Evolutionary conservation across 305 asterid species (phyloP).

Genomic region (Nicotiana rustica): DNA sequence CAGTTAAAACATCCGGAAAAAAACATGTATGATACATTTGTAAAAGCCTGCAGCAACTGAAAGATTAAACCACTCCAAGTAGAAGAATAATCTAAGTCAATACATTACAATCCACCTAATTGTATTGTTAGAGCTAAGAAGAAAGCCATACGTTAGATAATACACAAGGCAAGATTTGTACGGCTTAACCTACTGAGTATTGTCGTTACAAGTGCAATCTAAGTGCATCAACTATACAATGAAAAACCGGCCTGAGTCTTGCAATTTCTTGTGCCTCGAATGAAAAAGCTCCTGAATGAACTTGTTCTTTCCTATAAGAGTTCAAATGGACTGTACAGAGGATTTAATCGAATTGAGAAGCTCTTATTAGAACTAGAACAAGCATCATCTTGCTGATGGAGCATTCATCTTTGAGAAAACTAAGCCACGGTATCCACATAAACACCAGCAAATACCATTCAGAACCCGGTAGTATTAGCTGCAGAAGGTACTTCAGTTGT

Average conservation of each 20-base stretch:
- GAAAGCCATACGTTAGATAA: constrained; percentile 8
- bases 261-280: constrained; percentile 24
- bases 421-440: background rate
- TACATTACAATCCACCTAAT: constrained; percentile 1
- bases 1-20: background rate
- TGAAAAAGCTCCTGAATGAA: constrained; percentile 14
- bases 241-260: constrained; percentile 20
- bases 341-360: constrained; percentile 17
- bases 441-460: constrained; percentile 24
- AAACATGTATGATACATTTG: background rate
- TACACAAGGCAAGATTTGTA: constrained; percentile 46
- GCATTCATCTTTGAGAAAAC: constrained; percentile 8
- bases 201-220: constrained; percentile 41
- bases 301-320: constrained; percentile 23
- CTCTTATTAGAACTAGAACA: background rate
- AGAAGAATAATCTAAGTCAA: constrained; percentile 12
- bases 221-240: constrained; percentile 51
- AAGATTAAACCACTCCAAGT: background rate
- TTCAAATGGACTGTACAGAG: constrained; percentile 5
- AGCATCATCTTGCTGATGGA: constrained; percentile 11
- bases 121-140: constrained; percentile 22
- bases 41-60: background rate
- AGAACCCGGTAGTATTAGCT: constrained; percentile 50
- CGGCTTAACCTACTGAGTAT: constrained; percentile 43
- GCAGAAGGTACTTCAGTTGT: constrained; percentile 49